A percentile compares a stretch with the other conserved stretches of the same genome.
Conservation (phyloP, 2,329 filamentous ascomycete genomes). For the Phoma sp. region DNA sequence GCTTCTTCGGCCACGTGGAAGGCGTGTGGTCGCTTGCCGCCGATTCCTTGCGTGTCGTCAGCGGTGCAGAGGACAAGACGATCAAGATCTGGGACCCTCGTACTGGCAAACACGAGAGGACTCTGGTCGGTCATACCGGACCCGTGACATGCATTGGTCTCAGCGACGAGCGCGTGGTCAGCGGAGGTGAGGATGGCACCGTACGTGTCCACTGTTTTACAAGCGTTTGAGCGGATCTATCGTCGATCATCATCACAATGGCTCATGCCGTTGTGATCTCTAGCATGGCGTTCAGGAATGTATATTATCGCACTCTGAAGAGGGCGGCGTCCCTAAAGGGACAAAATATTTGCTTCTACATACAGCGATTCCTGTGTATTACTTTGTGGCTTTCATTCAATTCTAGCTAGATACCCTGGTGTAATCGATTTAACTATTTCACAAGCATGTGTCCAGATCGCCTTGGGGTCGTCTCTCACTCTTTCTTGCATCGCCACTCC, state of each 20-base stretch:
- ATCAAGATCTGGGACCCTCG: constrained; percentile 95
- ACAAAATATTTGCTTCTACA: neutral
- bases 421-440: neutral
- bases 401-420: constrained; percentile 15
- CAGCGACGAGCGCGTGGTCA: constrained; percentile 87
- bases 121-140: constrained; percentile 86
- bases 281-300: constrained; percentile 15
- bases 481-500: too few species aligned
- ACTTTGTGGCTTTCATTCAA: neutral
- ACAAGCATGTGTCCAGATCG: too few species aligned
- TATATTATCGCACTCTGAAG: neutral
- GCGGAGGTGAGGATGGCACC: constrained; percentile 91
- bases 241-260: neutral
- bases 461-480: too few species aligned
- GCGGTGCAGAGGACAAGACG: constrained; percentile 90
- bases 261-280: neutral
- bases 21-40: constrained; percentile 93
- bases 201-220: constrained; percentile 67
- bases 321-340: constrained; percentile 17
- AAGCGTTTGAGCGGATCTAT: constrained; percentile 10
- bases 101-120: constrained; percentile 88
- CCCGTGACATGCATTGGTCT: constrained; percentile 93
- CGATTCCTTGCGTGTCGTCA: constrained; percentile 86
- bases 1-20: constrained; percentile 96
- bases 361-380: neutral